Conservation (phyloP, 2,329 filamentous ascomycete species). For the Pleoardoris graminearum region DNA sequence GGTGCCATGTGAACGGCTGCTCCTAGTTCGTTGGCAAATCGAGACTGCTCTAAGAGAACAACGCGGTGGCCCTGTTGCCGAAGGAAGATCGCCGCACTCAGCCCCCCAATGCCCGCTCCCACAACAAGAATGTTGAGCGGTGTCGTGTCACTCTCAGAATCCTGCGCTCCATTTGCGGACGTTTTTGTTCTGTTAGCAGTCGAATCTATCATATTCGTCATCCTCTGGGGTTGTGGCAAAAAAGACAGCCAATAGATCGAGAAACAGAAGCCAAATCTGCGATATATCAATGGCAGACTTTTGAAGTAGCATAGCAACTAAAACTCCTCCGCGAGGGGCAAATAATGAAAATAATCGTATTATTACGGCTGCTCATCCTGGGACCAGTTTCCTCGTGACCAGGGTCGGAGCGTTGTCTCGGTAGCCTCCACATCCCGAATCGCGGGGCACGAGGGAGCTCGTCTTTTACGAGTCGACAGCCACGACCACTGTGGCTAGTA, state of each 20-base stretch:
- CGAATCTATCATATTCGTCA: no score
- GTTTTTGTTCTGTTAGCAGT: not conserved
- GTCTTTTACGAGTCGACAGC: no score
- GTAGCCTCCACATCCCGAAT: not conserved
- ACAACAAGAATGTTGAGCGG: constrained; percentile 48
- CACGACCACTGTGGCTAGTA: no score
- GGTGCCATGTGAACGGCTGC: constrained; percentile 66
- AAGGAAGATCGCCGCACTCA: constrained; percentile 58
- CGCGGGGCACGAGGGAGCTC: not conserved
- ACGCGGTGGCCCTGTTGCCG: constrained; percentile 46
- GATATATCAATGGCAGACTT: no score
- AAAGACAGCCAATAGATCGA: no score
- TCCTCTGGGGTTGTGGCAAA: no score
- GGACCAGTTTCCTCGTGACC: not conserved
- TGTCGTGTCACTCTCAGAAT: not conserved
- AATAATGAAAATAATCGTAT: no score
- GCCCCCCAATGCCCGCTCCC: constrained; percentile 57
- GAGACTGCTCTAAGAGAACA: constrained; percentile 51
- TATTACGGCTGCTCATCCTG: no score
- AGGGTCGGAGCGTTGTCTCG: not conserved
- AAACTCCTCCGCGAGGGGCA: no score
- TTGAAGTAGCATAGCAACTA: no score
- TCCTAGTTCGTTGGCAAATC: constrained; percentile 59
- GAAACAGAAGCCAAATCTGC: no score
- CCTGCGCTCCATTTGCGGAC: not conserved